Percentiles rank a stretch among this genome's conserved stretches.
These are phyloP conservation scores for Populus nigra DNA, from an alignment of 345 rosid species.

Conservation along the genomic window DNA sequence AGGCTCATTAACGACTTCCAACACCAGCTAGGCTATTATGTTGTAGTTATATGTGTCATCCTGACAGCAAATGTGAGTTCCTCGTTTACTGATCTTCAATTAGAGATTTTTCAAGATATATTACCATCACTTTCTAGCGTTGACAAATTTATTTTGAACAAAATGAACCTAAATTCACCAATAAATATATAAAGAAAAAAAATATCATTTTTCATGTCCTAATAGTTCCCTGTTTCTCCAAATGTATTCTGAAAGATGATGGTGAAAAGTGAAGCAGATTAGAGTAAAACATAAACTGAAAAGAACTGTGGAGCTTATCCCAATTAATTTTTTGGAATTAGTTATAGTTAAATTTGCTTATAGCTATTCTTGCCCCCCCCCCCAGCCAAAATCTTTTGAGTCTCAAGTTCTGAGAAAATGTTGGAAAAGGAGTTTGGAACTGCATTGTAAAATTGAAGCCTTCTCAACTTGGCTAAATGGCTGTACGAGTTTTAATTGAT, in stretches of 20 bases:
- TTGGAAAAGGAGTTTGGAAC: neutral
- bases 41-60: slow-evolving; percentile 38
- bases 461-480: slow-evolving; percentile 1
- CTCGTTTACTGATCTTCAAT: neutral
- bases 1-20: slow-evolving; percentile 48
- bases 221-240: neutral
- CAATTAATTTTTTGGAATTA: neutral
- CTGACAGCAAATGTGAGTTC: slow-evolving; percentile 53
- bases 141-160: too few relatives aligned
- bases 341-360: neutral
- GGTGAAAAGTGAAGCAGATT: neutral
- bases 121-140: neutral
- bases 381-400: neutral
- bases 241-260: neutral
- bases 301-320: neutral
- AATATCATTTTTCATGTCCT: neutral
- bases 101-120: neutral
- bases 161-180: neutral
- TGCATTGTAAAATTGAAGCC: neutral
- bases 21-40: slow-evolving; percentile 38
- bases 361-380: neutral
- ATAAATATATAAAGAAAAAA: neutral
- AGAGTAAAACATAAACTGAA: neutral
- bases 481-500: neutral
- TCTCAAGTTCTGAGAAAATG: neutral